Percentiles rank a stretch among this genome's conserved stretches.
Evolutionary conservation across 192 early-diverging fungal genomes (phyloP).

Genomic region (Pilaira anomala): DNA sequence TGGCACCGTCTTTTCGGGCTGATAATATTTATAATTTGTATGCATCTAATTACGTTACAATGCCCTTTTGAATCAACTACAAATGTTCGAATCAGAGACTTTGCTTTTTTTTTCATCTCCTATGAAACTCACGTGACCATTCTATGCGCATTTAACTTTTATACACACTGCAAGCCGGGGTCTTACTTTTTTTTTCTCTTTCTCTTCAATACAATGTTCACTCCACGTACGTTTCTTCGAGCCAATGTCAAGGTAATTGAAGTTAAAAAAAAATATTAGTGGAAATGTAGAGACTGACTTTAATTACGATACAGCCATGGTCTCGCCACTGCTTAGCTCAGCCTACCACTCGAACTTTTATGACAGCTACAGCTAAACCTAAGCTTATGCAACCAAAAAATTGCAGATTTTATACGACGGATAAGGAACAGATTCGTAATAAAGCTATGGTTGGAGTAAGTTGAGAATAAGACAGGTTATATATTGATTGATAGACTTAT

Average conservation of each 20-base stretch:
- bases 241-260: background rate
- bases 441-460: slow-evolving; percentile 5
- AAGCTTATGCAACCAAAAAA: background rate
- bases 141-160: background rate
- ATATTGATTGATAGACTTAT: background rate
- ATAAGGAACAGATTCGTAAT: background rate
- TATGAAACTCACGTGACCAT: background rate
- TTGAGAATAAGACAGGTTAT: background rate
- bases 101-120: too few species aligned
- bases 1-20: too few species aligned
- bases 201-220: background rate
- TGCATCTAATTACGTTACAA: too few species aligned
- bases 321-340: background rate
- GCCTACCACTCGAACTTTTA: background rate
- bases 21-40: too few species aligned
- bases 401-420: background rate
- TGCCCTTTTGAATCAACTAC: too few species aligned
- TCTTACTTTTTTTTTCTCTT: background rate
- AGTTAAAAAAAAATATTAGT: too few species aligned
- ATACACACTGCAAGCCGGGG: background rate
- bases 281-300: too few species aligned
- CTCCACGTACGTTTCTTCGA: slow-evolving; percentile 3
- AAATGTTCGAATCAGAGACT: too few species aligned
- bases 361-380: background rate
- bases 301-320: background rate